These are phyloP conservation scores for Letharia lupina DNA, from an alignment of 495 filamentous ascomycete species.

Conservation along the genomic window DNA sequence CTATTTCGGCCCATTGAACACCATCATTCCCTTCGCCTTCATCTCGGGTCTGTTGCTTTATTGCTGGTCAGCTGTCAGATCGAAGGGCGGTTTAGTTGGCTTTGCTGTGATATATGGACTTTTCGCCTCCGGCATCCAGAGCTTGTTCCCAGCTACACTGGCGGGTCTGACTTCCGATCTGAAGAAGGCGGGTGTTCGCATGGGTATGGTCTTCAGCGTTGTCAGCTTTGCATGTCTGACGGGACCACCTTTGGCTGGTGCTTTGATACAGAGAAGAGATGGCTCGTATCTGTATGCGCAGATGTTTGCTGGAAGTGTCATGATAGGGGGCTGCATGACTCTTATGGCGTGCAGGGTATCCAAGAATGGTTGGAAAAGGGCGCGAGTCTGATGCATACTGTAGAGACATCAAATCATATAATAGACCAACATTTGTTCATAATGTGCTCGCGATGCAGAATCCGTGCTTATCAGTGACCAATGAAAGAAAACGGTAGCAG, in stretches of 20 bases:
- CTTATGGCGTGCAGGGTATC: conserved; percentile 16
- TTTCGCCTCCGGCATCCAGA: conserved; percentile 52
- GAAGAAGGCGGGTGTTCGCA: conserved; percentile 52
- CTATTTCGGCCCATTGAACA: conserved; percentile 47
- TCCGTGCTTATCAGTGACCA: neutral
- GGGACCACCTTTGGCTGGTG: conserved; percentile 60
- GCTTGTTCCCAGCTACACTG: conserved; percentile 48
- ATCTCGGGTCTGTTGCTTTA: conserved; percentile 40
- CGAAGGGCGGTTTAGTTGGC: conserved; percentile 41
- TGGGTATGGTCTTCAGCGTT: conserved; percentile 67
- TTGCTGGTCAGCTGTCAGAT: conserved; percentile 49
- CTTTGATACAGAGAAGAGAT: conserved; percentile 35
- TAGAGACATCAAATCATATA: neutral
- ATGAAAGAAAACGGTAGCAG: neutral
- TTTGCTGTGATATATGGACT: conserved; percentile 52
- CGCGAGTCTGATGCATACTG: conserved; percentile 4
- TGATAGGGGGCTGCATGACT: conserved; percentile 14
- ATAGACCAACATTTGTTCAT: no score
- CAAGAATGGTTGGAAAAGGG: conserved; percentile 13
- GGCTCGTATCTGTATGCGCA: conserved; percentile 47
- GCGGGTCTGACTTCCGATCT: conserved; percentile 50
- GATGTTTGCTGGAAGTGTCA: conserved; percentile 39
- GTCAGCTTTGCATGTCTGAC: conserved; percentile 57
- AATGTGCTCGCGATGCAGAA: neutral
- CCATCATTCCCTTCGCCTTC: conserved; percentile 39